Conservation (phyloP, 306 rosid genomes). For the Rosa rugosa region DNA sequence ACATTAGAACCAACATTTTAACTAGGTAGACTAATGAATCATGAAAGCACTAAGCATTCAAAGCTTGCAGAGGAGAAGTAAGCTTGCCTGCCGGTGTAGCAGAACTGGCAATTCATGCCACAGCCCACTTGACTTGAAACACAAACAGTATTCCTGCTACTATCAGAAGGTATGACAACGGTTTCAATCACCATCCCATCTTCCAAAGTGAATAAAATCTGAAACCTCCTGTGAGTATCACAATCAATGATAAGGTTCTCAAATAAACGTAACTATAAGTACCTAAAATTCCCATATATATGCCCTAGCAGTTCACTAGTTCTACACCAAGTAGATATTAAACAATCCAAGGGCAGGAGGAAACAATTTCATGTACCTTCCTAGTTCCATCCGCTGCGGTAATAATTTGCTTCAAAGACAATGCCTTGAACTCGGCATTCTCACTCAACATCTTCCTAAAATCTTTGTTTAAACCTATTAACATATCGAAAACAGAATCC, state of each 20-base stretch:
- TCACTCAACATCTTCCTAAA: conserved; percentile 79
- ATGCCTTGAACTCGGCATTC: conserved; percentile 69
- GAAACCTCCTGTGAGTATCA: conserved; percentile 79
- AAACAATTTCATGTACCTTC: conserved; percentile 63
- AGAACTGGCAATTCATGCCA: conserved; percentile 94
- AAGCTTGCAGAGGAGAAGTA: conserved; percentile 17
- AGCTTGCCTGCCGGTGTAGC: conserved; percentile 88
- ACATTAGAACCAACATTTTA: conserved; percentile 15
- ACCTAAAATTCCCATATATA: conserved; percentile 1
- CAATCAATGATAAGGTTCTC: conserved; percentile 62
- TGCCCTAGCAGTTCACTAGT: not conserved
- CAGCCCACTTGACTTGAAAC: conserved; percentile 99
- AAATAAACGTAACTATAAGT: conserved; percentile 19
- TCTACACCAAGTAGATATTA: not conserved
- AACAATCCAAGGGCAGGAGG: conserved; percentile 10
- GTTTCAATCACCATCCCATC: conserved; percentile 84
- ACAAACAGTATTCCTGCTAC: conserved; percentile 84
- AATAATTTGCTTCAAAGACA: conserved; percentile 58
- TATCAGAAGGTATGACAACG: conserved; percentile 79
- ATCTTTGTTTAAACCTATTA: conserved; percentile 77
- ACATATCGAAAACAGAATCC: not conserved
- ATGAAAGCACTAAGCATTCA: not conserved
- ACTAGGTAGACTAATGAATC: not conserved
- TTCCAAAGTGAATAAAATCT: conserved; percentile 83
- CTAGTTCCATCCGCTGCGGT: conserved; percentile 80